Base-by-base conservation (phyloP, 2,329 filamentous ascomycete genomes). In the Fusarium nurragi region DNA sequence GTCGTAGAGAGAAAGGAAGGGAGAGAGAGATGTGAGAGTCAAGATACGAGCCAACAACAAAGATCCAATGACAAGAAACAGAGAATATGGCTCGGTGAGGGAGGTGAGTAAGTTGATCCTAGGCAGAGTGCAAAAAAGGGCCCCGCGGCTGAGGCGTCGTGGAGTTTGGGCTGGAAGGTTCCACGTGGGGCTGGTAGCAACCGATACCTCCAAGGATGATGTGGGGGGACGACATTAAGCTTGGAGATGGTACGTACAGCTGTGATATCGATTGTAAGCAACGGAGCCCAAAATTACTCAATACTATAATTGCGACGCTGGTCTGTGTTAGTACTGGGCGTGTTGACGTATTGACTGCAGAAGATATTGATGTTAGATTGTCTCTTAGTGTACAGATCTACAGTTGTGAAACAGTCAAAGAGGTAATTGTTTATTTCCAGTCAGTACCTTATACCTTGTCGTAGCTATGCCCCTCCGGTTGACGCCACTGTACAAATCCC, bases 161-260 rank as follows among this genome's bases (percentile, higher is more conserved):
- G 50, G 61, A 65, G 50, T 67, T 69, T 69, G 54, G 66, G 61
- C 63, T 71, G 70, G 70, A 73, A 73, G 67, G 56, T 73, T 73
- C 70, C 67, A 73, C 69, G 70, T 71, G 70, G 70, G 70, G 70
- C 70, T 60, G 18, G 40, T 12, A 38, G 45, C 26, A 38, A 43
- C 26, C 18, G 28, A 32, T n/a, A 54, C 19, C 16, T 46, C 19
- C 2, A 34, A 41, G 26, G 38, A 43, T 37, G 60, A 32, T 65
- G 54, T 57, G 60, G 68, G 66, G 60, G 64, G 63, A 34, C 14
- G 41, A 45, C 38, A 47, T 12, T n/a, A 30, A 37, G 16, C 36
- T 51, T 39, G 32, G 23, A 26, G 37, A 43, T 34, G 26, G 11
- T 36, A 12, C 18, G 23, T 45, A 43, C 40, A 26, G 26, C 13